Base-by-base conservation (phyloP, 2,329 filamentous ascomycete species). In the Aspergillus sp. region DNA sequence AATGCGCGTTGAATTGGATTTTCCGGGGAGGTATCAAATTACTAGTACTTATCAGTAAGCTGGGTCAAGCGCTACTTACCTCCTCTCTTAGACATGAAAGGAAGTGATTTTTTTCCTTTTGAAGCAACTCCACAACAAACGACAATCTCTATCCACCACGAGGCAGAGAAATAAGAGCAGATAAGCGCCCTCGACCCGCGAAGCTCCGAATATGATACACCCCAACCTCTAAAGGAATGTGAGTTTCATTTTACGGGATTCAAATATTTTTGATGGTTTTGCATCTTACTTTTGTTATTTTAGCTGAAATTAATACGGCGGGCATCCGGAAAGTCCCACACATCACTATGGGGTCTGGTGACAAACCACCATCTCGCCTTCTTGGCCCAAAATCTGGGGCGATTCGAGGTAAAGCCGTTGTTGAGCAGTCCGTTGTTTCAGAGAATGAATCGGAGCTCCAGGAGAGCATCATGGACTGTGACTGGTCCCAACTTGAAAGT, bases 401-500 rank as follows among this genome's bases (percentile, higher is more conserved):
- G 33, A 35, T 12, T 53, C 57, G 12, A 44, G 14, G 12, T 19
- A 49, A 47, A 41, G 17, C 37, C 6, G 31, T 19, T 23, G 39
- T 17, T 39, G 41, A 51, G 33, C n/a, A 49, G 44, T n/a, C 39
- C 37, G 46, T 27, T 41, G 17, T n/a, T 35, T 31, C 51, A 9
- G 41, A 61, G 31, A 50, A 65, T 55, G 67, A 64, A 50, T 62
- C 58, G 51, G 74, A 56, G 59, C 65, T 83, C 2, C 81, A 82
- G 0, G 81, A 81, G 17, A 74, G 77, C 52, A 76, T 90, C 59
- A 74, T 77, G 46, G 54, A 76, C 68, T 91, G 90, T 67, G 85
- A 93, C 73, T 96, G 92, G 92, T 79, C 87, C 3, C 83, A 88
- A n/a, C 87, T 96, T 33, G 82, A 92, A 72, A 70, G 78, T 1